These are phyloP conservation scores for Alectoria sarmentosa DNA, from an alignment of 495 filamentous ascomycete species.

Conservation along the genomic window DNA sequence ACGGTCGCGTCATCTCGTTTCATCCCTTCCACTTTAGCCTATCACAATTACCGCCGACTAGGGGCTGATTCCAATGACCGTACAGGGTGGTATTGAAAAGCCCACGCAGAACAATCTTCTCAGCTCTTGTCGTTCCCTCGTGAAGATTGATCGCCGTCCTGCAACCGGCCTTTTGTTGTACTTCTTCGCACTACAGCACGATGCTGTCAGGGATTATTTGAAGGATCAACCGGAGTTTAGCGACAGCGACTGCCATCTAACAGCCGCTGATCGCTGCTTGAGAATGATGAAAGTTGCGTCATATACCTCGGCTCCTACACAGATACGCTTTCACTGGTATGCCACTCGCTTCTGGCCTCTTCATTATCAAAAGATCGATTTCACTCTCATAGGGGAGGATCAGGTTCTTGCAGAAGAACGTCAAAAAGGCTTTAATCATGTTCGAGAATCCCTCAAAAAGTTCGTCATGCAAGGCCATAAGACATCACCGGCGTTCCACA, in stretches of 20 bases:
- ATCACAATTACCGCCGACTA: neutral
- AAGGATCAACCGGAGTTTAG: slow-evolving; percentile 7
- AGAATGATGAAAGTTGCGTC: slow-evolving; percentile 11
- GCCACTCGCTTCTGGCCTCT: slow-evolving; percentile 10
- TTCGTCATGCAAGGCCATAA: slow-evolving; percentile 16
- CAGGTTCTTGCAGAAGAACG: slow-evolving; percentile 11
- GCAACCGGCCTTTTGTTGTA: neutral
- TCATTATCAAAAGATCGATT: slow-evolving; percentile 15
- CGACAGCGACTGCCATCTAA: slow-evolving; percentile 10
- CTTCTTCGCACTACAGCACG: slow-evolving; percentile 1
- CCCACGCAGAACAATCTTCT: slow-evolving; percentile 6
- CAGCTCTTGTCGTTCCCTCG: slow-evolving; percentile 12
- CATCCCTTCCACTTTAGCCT: neutral
- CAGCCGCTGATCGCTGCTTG: slow-evolving; percentile 13
- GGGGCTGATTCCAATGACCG: neutral
- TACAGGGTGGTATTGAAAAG: slow-evolving; percentile 9
- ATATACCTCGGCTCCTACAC: slow-evolving; percentile 2
- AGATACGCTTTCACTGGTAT: slow-evolving; percentile 10
- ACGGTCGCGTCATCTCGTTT: neutral
- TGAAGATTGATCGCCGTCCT: slow-evolving; percentile 7
- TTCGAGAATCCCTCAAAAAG: slow-evolving; percentile 1
- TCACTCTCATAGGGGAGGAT: slow-evolving; percentile 7
- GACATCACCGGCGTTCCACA: slow-evolving; percentile 13
- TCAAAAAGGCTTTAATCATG: slow-evolving; percentile 1
- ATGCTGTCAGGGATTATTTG: slow-evolving; percentile 10